Conservation (phyloP, 2,329 filamentous ascomycete species). For the Penicillium sp. region DNA sequence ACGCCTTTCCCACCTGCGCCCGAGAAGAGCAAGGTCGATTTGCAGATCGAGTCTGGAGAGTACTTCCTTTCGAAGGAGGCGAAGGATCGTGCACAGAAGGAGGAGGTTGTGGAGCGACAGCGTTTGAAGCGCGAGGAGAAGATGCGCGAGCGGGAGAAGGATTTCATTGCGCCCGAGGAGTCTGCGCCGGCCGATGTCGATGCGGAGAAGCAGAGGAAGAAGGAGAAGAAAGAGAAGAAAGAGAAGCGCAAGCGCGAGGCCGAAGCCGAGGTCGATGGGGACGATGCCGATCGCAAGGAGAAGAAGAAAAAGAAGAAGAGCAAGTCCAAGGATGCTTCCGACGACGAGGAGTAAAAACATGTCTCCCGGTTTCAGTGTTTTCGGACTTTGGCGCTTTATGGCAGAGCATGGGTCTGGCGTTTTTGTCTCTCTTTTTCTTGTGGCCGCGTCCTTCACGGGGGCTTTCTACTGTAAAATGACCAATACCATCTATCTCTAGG, state of each 20-base stretch:
- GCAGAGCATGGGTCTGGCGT: slow-evolving; percentile 42
- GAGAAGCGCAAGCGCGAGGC: slow-evolving; percentile 44
- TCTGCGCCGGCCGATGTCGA: slow-evolving; percentile 55
- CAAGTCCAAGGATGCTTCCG: slow-evolving; percentile 34
- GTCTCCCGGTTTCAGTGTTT: slow-evolving; percentile 18
- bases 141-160: slow-evolving; percentile 78
- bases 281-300: slow-evolving; percentile 57
- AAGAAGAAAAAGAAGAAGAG: slow-evolving; percentile 57
- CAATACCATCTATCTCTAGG: neutral
- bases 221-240: slow-evolving; percentile 48
- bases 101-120: slow-evolving; percentile 81
- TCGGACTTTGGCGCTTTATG: slow-evolving; percentile 34
- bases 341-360: slow-evolving; percentile 27
- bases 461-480: slow-evolving; percentile 20
- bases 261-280: slow-evolving; percentile 35
- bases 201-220: slow-evolving; percentile 56
- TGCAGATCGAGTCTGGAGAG: slow-evolving; percentile 96
- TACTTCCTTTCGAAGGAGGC: slow-evolving; percentile 94
- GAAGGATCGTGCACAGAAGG: slow-evolving; percentile 78
- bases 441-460: slow-evolving; percentile 7
- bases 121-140: slow-evolving; percentile 85
- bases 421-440: slow-evolving; percentile 21
- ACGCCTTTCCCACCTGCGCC: slow-evolving; percentile 95
- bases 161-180: slow-evolving; percentile 86
- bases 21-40: slow-evolving; percentile 98